phyloP scores from a whole-genome alignment of 176 grass and related monocot genomes.

The Cenchrus americanus region DNA sequence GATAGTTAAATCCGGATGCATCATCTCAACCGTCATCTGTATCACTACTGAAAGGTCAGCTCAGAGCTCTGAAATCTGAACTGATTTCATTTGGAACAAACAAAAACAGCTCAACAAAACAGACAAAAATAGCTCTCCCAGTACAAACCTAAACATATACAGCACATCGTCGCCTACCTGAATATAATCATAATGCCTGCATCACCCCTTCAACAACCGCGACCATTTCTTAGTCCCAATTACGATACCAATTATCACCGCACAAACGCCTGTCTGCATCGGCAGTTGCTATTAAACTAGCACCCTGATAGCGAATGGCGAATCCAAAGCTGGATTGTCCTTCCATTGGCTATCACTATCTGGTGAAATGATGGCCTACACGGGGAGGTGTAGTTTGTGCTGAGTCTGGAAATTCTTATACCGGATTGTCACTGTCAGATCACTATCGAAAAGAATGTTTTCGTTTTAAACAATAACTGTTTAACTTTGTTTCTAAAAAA shows the following conservation, averaged over 20 bases:
- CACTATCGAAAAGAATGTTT: not conserved
- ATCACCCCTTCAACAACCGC: conserved; percentile 14
- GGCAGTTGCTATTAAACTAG: conserved; percentile 15
- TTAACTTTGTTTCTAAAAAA: not conserved
- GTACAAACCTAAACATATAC: conserved; percentile 22
- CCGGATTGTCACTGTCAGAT: conserved; percentile 24
- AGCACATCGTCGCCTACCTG: not conserved
- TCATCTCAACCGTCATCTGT: not conserved
- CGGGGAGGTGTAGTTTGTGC: not conserved
- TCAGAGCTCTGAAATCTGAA: not conserved
- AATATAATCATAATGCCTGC: not conserved
- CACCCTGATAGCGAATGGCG: conserved; percentile 22
- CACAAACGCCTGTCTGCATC: conserved; percentile 15
- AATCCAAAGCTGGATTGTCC: conserved; percentile 47
- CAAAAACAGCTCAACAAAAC: conserved; percentile 24
- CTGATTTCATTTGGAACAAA: not conserved
- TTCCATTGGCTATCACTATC: conserved; percentile 20
- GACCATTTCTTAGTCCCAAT: conserved; percentile 9
- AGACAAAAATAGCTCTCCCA: conserved; percentile 17
- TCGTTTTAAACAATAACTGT: no score
- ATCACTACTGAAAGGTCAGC: not conserved
- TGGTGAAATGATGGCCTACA: conserved; percentile 22
- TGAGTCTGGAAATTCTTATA: not conserved
- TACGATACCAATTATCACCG: conserved; percentile 17
- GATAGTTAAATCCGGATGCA: not conserved